Conservation (phyloP, 2,329 filamentous ascomycete genomes). For the Scortechinia acanthostroma region DNA sequence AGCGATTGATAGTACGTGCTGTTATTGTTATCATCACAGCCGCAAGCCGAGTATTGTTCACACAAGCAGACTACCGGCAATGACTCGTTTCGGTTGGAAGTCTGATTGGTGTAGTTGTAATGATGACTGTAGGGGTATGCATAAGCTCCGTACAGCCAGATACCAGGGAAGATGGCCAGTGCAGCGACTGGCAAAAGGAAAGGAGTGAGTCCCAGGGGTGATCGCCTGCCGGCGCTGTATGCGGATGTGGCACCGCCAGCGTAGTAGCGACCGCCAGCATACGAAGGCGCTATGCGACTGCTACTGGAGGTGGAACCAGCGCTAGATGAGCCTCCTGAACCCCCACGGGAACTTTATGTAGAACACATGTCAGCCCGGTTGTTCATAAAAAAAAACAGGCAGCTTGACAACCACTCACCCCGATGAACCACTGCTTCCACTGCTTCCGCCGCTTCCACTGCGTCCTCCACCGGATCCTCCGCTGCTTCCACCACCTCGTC, state of each 20-base stretch:
- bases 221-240: constrained; percentile 33
- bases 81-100: constrained; percentile 33
- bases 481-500: constrained; percentile 19
- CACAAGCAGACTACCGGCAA: constrained; percentile 48
- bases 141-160: constrained; percentile 40
- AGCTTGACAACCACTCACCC: no score
- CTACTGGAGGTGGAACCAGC: constrained; percentile 9
- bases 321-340: no score
- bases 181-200: constrained; percentile 14
- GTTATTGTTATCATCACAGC: constrained; percentile 43
- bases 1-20: constrained; percentile 28
- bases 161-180: constrained; percentile 28
- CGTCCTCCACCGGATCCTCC: constrained; percentile 15
- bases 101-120: constrained; percentile 29
- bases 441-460: constrained; percentile 11
- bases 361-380: no score
- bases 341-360: no score
- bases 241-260: constrained; percentile 22
- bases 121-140: constrained; percentile 43
- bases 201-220: constrained; percentile 37
- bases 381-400: no score
- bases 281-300: constrained; percentile 6
- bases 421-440: constrained; percentile 11
- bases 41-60: constrained; percentile 40
- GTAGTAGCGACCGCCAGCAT: constrained; percentile 2